These are phyloP conservation scores for Yueomyces sinensis DNA, from an alignment of 805 yeast species.

Conservation along the genomic window DNA sequence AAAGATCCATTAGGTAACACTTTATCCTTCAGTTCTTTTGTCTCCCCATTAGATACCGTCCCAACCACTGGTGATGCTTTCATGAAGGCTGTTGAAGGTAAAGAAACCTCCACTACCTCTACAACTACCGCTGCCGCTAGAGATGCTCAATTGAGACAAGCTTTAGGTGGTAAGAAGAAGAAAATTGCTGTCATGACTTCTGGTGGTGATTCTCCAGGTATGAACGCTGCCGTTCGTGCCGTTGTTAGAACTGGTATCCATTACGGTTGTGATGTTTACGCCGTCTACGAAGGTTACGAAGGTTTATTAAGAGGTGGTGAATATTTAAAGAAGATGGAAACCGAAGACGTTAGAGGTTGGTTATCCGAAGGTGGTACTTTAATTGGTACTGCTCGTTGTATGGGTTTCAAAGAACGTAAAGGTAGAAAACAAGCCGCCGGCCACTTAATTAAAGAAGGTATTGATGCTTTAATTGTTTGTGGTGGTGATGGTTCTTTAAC, in stretches of 20 bases:
- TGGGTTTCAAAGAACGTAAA: constrained; percentile 68
- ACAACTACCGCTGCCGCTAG: constrained; percentile 10
- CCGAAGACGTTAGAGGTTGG: constrained; percentile 96
- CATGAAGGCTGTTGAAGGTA: constrained; percentile 5
- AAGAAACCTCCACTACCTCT: constrained; percentile 4
- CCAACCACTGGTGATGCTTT: constrained; percentile 16
- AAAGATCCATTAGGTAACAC: constrained; percentile 55
- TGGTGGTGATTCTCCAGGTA: constrained; percentile 98
- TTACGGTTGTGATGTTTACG: constrained; percentile 81
- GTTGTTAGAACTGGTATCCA: constrained; percentile 86
- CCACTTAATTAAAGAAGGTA: constrained; percentile 75
- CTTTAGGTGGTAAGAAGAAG: constrained; percentile 15
- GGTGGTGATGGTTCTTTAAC: constrained; percentile 99
- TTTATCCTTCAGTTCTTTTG: constrained; percentile 40
- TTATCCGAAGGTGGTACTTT: constrained; percentile 86
- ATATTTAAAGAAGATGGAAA: constrained; percentile 59
- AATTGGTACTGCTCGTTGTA: constrained; percentile 92
- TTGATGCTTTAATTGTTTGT: constrained; percentile 89
- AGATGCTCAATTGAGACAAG: constrained; percentile 7
- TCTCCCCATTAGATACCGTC: constrained; percentile 26
- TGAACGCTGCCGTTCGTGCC: constrained; percentile 93
- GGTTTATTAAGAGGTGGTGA: constrained; percentile 86
- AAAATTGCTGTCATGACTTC: constrained; percentile 90
- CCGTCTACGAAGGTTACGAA: constrained; percentile 87
- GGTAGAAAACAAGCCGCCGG: constrained; percentile 79